These are phyloP conservation scores for Cladosporium sp. DNA, from an alignment of 2,329 filamentous ascomycete genomes.

Conservation along the genomic window DNA sequence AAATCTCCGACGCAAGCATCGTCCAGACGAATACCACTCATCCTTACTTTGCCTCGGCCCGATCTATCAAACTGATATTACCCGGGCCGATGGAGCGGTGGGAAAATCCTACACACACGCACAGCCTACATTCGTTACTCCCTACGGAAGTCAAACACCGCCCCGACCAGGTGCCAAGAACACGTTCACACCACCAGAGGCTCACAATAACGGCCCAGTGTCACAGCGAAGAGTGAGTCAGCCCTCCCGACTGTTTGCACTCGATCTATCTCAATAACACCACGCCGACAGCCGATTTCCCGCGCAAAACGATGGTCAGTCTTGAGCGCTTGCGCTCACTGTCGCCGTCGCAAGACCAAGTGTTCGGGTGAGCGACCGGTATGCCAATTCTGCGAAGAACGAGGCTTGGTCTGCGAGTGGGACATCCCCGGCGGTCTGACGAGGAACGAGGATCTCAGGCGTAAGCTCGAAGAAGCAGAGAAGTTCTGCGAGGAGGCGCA, in stretches of 20 bases:
- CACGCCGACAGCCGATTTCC: neutral
- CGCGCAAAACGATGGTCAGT: neutral
- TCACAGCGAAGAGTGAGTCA: neutral
- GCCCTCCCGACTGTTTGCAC: neutral
- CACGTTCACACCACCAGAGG: neutral
- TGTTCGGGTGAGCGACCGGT: neutral
- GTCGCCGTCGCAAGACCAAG: constrained; percentile 1
- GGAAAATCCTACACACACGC: neutral
- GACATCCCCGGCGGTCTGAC: constrained; percentile 1
- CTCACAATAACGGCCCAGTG: neutral
- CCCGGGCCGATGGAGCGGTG: neutral
- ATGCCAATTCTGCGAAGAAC: neutral
- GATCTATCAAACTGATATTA: neutral
- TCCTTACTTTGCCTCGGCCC: neutral
- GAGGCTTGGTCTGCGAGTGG: neutral
- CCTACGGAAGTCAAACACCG: neutral
- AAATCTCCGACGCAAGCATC: neutral
- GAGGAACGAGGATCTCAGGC: constrained; percentile 3
- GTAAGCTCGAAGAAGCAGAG: neutral
- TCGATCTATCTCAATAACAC: neutral
- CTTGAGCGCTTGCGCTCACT: neutral
- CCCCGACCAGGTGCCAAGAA: neutral
- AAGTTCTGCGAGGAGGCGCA: neutral
- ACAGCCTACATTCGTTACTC: neutral
- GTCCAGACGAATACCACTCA: neutral